These are phyloP conservation scores for Ophiostoma ips DNA, from an alignment of 2,329 filamentous ascomycete species.

Conservation along the genomic window DNA sequence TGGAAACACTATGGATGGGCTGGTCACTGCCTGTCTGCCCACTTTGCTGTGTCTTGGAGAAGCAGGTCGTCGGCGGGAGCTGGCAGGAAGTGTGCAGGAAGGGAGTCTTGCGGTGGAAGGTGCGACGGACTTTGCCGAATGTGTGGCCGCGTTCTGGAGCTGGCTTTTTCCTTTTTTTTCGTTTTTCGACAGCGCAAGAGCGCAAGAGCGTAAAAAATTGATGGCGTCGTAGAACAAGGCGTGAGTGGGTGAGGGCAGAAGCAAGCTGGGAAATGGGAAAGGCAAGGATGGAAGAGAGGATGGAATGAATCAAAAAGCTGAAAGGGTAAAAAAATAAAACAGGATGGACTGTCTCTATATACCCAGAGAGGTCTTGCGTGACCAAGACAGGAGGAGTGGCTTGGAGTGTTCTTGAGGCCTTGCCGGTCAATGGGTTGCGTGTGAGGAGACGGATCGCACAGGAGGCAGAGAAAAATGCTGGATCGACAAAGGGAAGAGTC, in stretches of 20 bases:
- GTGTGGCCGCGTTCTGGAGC: too few species aligned
- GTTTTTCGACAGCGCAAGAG: too few species aligned
- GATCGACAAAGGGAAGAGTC: background rate
- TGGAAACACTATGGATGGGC: background rate
- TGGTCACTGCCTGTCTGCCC: too few species aligned
- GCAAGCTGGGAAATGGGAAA: background rate
- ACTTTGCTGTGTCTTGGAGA: too few species aligned
- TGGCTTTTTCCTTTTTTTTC: too few species aligned
- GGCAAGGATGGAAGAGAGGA: background rate
- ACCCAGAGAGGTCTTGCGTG: background rate
- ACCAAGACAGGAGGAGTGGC: background rate
- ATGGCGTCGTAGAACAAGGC: background rate
- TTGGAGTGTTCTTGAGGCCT: background rate
- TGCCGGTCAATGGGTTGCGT: background rate
- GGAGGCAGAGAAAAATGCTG: background rate
- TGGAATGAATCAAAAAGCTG: background rate
- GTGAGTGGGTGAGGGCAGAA: background rate
- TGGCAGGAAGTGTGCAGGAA: background rate
- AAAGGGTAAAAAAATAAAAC: background rate
- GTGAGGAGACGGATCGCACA: background rate
- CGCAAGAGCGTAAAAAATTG: background rate
- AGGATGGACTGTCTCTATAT: background rate
- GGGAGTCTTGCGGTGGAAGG: background rate
- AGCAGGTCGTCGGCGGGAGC: background rate
- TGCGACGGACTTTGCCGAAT: background rate